Percentiles rank a stretch among this genome's conserved stretches.
These are phyloP conservation scores for Viola pubescens DNA, from an alignment of 441 rosid genomes.

Conservation along the genomic window DNA sequence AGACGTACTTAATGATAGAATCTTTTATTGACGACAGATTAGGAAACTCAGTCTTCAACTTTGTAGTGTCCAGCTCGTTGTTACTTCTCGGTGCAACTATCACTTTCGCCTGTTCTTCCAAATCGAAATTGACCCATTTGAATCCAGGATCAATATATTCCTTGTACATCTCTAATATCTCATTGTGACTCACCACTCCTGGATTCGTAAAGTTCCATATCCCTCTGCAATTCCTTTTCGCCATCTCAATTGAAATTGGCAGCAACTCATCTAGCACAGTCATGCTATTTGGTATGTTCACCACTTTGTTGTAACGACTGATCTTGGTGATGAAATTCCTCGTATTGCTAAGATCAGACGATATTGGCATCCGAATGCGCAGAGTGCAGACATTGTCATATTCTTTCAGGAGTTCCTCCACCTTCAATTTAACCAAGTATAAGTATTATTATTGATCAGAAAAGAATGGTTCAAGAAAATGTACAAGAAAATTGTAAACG, in stretches of 20 bases:
- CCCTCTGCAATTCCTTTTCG: slow-evolving; percentile 41
- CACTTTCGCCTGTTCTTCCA: slow-evolving; percentile 51
- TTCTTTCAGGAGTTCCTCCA: slow-evolving; percentile 41
- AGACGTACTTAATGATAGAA: slow-evolving; percentile 40
- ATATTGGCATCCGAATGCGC: slow-evolving; percentile 50
- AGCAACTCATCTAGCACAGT: slow-evolving; percentile 50
- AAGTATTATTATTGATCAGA: not conserved
- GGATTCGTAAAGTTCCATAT: slow-evolving; percentile 62
- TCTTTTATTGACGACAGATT: slow-evolving; percentile 43
- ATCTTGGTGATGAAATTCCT: slow-evolving; percentile 46
- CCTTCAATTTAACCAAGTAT: slow-evolving; percentile 22
- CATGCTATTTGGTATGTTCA: slow-evolving; percentile 54
- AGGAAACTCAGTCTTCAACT: slow-evolving; percentile 46
- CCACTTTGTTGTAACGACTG: slow-evolving; percentile 40
- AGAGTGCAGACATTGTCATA: slow-evolving; percentile 47
- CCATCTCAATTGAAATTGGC: slow-evolving; percentile 51
- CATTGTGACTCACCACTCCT: slow-evolving; percentile 49
- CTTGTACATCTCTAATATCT: slow-evolving; percentile 46
- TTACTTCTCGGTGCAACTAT: slow-evolving; percentile 53
- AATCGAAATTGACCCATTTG: slow-evolving; percentile 36
- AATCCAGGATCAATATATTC: slow-evolving; percentile 35
- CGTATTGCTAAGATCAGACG: slow-evolving; percentile 46
- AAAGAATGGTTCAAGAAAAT: not conserved
- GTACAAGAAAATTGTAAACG: not conserved
- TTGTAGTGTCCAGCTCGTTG: slow-evolving; percentile 47